A percentile compares a stretch with the other conserved stretches of the same genome.
These are phyloP conservation scores for Castanea mollissima DNA, from an alignment of 306 rosid genomes.

Conservation along the genomic window DNA sequence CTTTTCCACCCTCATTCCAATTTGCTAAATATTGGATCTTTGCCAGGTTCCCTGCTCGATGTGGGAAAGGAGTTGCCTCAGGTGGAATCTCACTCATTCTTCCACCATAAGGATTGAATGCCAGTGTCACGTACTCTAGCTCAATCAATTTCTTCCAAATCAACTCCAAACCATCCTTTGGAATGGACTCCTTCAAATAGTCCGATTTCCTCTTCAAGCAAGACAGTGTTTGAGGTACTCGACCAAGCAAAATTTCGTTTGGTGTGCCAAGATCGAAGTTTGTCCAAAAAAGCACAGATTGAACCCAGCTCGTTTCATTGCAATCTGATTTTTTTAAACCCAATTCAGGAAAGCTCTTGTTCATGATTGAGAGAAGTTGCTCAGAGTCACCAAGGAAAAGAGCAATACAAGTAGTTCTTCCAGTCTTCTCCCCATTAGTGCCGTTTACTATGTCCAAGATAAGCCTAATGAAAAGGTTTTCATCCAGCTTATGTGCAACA, in stretches of 20 bases:
- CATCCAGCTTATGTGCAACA: too few species aligned
- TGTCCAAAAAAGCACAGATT: conserved; percentile 34
- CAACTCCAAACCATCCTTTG: conserved; percentile 35
- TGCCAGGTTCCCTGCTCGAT: too few species aligned
- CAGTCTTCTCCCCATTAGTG: conserved; percentile 3
- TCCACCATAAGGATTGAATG: too few species aligned
- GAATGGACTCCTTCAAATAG: conserved; percentile 33
- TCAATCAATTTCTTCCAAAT: neutral
- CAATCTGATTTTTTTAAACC: too few species aligned
- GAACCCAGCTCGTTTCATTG: conserved; percentile 31
- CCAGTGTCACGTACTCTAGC: too few species aligned
- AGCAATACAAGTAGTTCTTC: conserved; percentile 22
- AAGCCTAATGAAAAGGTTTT: too few species aligned
- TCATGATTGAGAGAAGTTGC: conserved; percentile 22
- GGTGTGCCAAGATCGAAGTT: conserved; percentile 5
- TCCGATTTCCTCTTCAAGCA: conserved; percentile 59
- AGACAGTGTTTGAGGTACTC: conserved; percentile 27
- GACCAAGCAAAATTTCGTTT: conserved; percentile 35
- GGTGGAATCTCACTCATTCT: neutral
- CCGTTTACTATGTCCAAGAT: neutral
- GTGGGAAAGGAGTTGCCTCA: too few species aligned
- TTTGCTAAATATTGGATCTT: too few species aligned
- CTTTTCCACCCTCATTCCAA: too few species aligned
- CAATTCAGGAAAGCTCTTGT: neutral
- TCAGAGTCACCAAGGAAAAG: conserved; percentile 33